A percentile compares a stretch with the other conserved stretches of the same genome.
phyloP scores from a whole-genome alignment of 2,329 filamentous ascomycete species.

The Sclerotiophoma versabilis region DNA sequence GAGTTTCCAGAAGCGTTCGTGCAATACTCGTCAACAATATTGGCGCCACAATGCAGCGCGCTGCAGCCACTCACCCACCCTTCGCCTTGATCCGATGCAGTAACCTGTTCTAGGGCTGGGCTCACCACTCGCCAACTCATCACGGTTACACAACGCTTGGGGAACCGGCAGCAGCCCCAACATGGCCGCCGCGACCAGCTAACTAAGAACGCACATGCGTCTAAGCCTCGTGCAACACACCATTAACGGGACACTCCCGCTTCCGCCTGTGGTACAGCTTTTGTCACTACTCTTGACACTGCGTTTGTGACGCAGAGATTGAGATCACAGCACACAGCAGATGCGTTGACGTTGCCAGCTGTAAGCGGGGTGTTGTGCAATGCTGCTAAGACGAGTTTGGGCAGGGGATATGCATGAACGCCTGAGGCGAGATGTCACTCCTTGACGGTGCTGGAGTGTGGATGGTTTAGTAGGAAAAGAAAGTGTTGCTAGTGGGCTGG shows the following conservation, averaged over 20 bases:
- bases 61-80: not conserved
- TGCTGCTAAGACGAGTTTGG: not conserved
- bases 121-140: constrained; percentile 8
- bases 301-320: constrained; percentile 8
- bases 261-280: constrained; percentile 8
- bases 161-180: constrained; percentile 13
- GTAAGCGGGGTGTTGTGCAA: constrained; percentile 2
- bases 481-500: not conserved
- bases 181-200: not conserved
- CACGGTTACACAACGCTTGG: constrained; percentile 22
- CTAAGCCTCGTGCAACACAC: constrained; percentile 9
- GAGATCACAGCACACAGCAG: constrained; percentile 6
- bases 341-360: constrained; percentile 10
- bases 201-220: not conserved
- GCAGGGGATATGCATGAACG: constrained; percentile 5
- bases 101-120: not conserved
- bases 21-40: not conserved
- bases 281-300: constrained; percentile 7
- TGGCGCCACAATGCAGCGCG: constrained; percentile 14
- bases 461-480: not conserved
- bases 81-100: not conserved
- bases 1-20: constrained; percentile 11
- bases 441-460: not conserved
- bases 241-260: constrained; percentile 10
- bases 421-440: constrained; percentile 25